Evolutionary conservation across 2,329 filamentous ascomycete species (phyloP), one percentile per base, ranked within the genome.

Genomic region (Blastomyces percursus): DNA sequence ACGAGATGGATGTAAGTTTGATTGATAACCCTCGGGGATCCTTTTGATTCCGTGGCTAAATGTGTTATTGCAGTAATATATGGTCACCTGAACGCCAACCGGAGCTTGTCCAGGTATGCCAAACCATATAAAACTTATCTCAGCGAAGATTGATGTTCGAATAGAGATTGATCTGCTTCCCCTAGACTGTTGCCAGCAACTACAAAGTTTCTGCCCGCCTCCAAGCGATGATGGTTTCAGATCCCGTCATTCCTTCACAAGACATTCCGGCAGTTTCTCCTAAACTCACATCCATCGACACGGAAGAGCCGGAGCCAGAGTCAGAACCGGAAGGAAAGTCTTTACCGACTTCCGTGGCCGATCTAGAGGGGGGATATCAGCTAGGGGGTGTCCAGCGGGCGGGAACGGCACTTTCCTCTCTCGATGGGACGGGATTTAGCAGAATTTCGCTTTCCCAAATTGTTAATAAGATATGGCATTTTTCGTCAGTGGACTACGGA

Each of bases 381-480:
- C 60, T 32, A n/a, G 38, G 19, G 3, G 51, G 40, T 35, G 3
- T 35, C 32, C 50, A n/a, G n/a, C 38, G 27, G 38, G 38, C 35
- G 14, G 60, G 38, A 19, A 35, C 21, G 38, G 60, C 51, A 27
- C 9, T 60, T 1, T 60, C 59, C 21, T 38, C 46, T 2, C 7
- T 51, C 38, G 32, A 54, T 16, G 59, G 46, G 9, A 7, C 51
- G 4, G 40, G 59, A 2, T 61, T 56, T 27, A 40, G 65, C 70
- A 66, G 54, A 42, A 68, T 81, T 5, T 81, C 81, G 1, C 80
- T 84, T 62, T 82, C 84, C 59, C 76, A 83, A 38, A 79, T 90
- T 51, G 82, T 87, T 6, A 81, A 88, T 65, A 82, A 86, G 61
- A 86, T 89, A n/a, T 87, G 87, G 79, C 88, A 90, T 71, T 91